Percentiles rank a stretch among this genome's conserved stretches.
These are phyloP conservation scores for Houttuynia cordata DNA, from an alignment of 164 flowering plant species.

Conservation along the genomic window DNA sequence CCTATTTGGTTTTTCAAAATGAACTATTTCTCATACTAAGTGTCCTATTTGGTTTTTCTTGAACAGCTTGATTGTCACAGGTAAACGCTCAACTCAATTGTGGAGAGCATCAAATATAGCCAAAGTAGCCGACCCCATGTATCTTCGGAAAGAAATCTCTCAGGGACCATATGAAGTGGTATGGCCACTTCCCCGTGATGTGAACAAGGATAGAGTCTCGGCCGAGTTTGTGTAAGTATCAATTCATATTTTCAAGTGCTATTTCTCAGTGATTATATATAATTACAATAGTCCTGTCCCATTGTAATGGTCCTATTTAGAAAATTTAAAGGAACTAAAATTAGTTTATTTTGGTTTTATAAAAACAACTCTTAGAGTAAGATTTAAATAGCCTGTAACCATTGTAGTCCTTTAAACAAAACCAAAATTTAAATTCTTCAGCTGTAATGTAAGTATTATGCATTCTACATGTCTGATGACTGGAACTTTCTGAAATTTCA, in stretches of 20 bases:
- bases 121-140: slow-evolving; percentile 19
- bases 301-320: no score
- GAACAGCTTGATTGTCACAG: slow-evolving; percentile 51
- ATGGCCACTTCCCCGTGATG: slow-evolving; percentile 65
- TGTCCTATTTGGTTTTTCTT: no score
- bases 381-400: no score
- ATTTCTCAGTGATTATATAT: background rate
- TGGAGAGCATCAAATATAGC: slow-evolving; percentile 19
- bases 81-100: slow-evolving; percentile 32
- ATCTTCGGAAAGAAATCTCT: slow-evolving; percentile 46
- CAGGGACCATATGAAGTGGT: slow-evolving; percentile 53
- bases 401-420: no score
- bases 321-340: no score
- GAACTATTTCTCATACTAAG: no score
- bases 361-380: no score
- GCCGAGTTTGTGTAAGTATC: slow-evolving; percentile 69
- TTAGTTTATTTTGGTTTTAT: no score
- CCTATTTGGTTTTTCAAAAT: no score
- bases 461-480: background rate
- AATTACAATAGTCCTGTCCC: no score
- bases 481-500: background rate
- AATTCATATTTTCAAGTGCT: background rate
- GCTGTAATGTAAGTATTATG: background rate
- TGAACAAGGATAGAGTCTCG: slow-evolving; percentile 45
- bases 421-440: no score